A percentile compares a stretch with the other conserved stretches of the same genome.
phyloP scores from a whole-genome alignment of 192 early-diverging fungal genomes.

The Backusella parvicylindrica region DNA sequence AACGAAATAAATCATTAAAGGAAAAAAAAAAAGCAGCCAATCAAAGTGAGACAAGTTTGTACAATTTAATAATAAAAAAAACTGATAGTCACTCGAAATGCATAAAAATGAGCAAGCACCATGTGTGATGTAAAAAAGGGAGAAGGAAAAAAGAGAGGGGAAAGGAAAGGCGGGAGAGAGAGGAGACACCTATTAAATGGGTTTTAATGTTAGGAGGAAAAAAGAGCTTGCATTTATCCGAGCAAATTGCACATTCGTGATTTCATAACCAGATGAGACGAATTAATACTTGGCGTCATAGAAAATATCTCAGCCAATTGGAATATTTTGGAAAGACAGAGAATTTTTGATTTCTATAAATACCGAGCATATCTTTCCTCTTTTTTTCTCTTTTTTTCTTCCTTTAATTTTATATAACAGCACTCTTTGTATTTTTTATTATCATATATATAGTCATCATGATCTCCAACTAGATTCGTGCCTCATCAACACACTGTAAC shows the following conservation, averaged over 20 bases:
- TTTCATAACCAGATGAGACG: slow-evolving; percentile 5
- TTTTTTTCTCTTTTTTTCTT: background rate
- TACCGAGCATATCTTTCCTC: background rate
- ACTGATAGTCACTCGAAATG: slow-evolving; percentile 2
- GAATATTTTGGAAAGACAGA: background rate
- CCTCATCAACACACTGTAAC: background rate
- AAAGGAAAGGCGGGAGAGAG: background rate
- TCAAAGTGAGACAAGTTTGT: background rate
- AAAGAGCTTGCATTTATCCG: background rate
- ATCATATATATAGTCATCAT: slow-evolving; percentile 8
- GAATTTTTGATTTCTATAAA: background rate
- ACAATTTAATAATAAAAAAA: slow-evolving; percentile 5
- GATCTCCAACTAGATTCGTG: slow-evolving; percentile 7
- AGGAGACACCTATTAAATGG: background rate
- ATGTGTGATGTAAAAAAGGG: background rate
- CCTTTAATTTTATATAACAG: background rate
- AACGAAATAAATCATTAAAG: background rate
- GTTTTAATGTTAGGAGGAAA: background rate
- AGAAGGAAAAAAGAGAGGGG: background rate
- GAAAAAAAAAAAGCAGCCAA: background rate
- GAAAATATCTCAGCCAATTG: background rate
- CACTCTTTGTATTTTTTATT: slow-evolving; percentile 7
- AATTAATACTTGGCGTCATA: slow-evolving; percentile 1
- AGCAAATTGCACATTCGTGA: background rate
- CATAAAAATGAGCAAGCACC: slow-evolving; percentile 1